Percentiles rank a stretch among this genome's conserved stretches.
phyloP scores from a whole-genome alignment of 768 basidiomycete species.

The Trametes cubensis region DNA sequence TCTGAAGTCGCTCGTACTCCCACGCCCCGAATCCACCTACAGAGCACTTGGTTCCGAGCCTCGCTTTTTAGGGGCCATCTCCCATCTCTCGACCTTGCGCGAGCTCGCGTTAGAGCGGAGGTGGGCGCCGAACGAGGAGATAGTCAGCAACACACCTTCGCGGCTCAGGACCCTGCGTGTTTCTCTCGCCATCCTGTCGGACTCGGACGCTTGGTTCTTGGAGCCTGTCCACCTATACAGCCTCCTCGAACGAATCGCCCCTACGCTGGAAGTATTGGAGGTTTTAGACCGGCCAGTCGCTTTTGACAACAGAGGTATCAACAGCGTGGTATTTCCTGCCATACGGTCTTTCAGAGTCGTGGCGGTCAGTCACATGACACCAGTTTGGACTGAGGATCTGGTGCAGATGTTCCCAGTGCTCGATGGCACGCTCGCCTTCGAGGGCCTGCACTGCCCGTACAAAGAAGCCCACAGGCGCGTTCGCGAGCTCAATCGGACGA shows the following conservation, averaged over 20 bases:
- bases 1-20: background rate
- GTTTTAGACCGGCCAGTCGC: background rate
- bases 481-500: background rate
- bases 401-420: background rate
- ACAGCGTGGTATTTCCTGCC: background rate
- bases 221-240: no score
- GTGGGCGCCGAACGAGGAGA: background rate
- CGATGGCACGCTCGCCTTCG: background rate
- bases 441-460: background rate
- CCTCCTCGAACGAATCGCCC: background rate
- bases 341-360: background rate
- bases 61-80: background rate
- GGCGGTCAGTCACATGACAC: background rate
- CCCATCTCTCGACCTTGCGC: background rate
- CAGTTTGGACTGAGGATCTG: background rate
- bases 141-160: background rate
- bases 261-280: background rate
- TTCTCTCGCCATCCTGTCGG: background rate
- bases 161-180: background rate
- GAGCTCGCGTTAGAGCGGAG: background rate
- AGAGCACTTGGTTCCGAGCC: background rate
- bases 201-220: no score
- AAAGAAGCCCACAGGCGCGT: background rate
- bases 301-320: background rate
- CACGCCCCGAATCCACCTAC: background rate